Percentiles rank a stretch among this genome's conserved stretches.
Conservation (phyloP, 139 green algal genomes). For the Picochlorum sp. region DNA sequence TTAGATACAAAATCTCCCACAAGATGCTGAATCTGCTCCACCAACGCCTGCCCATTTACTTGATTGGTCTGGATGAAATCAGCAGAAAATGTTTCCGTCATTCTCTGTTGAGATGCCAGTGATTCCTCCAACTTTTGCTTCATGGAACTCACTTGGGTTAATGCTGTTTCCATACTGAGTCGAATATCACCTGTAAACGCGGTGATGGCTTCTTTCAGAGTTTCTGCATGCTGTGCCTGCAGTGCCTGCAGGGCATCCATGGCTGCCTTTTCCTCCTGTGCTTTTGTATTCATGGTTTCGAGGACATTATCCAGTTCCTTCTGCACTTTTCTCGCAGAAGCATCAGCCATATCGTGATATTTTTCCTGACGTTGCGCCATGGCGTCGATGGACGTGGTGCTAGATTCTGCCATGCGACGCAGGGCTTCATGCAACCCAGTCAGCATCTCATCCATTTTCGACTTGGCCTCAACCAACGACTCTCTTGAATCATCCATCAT, state of each 20-base stretch:
- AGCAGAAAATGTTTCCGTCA: no score
- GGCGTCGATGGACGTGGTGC: slow-evolving; percentile 3
- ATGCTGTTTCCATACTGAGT: slow-evolving; percentile 7
- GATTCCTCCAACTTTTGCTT: background rate
- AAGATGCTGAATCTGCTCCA: no score
- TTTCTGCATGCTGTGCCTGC: slow-evolving; percentile 8
- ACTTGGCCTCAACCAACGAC: background rate
- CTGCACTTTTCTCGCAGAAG: slow-evolving; percentile 16
- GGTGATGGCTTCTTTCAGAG: slow-evolving; percentile 3
- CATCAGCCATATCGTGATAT: background rate
- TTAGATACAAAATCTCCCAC: no score
- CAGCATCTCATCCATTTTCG: background rate
- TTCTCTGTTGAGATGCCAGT: slow-evolving; percentile 8
- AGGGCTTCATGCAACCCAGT: background rate
- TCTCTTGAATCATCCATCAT: background rate
- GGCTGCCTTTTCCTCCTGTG: slow-evolving; percentile 19
- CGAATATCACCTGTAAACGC: slow-evolving; percentile 6
- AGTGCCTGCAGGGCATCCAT: slow-evolving; percentile 11
- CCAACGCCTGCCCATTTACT: no score
- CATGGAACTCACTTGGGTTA: slow-evolving; percentile 1
- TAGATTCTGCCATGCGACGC: slow-evolving; percentile 20
- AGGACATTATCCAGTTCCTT: slow-evolving; percentile 14
- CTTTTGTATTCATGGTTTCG: background rate
- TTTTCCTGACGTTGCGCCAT: slow-evolving; percentile 17
- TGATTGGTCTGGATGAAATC: no score